Conservation (phyloP, 1,284 basidiomycete species). For the Agaricales sp. region DNA sequence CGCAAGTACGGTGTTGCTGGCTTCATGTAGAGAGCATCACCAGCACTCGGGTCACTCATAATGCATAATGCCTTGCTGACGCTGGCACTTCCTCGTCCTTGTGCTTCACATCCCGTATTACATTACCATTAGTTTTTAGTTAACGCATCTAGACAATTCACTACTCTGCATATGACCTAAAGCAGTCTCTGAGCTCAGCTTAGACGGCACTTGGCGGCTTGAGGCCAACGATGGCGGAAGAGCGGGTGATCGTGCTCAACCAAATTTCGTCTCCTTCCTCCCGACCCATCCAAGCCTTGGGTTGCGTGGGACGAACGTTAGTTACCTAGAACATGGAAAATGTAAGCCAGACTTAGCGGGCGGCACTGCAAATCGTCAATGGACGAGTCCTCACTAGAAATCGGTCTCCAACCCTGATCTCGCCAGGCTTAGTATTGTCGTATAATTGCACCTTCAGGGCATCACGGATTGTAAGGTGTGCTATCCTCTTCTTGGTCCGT, state of each 20-base stretch:
- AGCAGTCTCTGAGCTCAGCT: no score
- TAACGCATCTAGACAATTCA: no score
- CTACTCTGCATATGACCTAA: no score
- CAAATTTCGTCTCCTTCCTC: constrained; percentile 49
- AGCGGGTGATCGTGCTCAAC: constrained; percentile 34
- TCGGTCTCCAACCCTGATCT: constrained; percentile 54
- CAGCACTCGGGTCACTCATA: no score
- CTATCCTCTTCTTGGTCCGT: constrained; percentile 44
- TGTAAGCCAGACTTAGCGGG: no score
- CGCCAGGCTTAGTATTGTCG: constrained; percentile 40
- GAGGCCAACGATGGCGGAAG: neutral
- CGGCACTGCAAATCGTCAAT: no score
- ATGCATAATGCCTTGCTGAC: no score
- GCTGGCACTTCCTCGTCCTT: no score
- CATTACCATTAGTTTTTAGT: no score
- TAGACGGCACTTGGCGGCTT: no score
- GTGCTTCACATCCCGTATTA: no score
- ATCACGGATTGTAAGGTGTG: constrained; percentile 82
- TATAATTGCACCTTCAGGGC: constrained; percentile 40
- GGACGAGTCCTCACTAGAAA: constrained; percentile 46
- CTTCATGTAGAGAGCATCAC: neutral
- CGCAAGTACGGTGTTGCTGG: constrained; percentile 55
- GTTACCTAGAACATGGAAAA: constrained; percentile 33
- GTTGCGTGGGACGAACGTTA: constrained; percentile 51
- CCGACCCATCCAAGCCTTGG: constrained; percentile 51